Base-by-base conservation (phyloP, 148 eudicot species). In the Vaccinium corymbosum region DNA sequence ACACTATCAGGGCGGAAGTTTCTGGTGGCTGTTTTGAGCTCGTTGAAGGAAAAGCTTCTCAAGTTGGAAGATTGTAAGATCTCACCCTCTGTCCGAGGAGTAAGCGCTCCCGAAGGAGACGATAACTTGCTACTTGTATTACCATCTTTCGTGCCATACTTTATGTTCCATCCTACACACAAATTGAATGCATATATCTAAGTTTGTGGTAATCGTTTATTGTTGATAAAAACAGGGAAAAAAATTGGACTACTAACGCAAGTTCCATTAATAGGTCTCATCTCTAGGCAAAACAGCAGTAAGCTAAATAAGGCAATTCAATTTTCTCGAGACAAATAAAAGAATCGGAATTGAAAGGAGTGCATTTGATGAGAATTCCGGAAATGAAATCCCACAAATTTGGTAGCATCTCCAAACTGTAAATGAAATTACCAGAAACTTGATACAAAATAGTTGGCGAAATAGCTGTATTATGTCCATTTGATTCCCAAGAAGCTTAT, bases 1-100 rank as follows among this genome's bases (percentile, higher is more conserved):
- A 94, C 87, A 82, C 95, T 95, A 88, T 94, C 98, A 9, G 98
- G 98, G 3, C 97, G 91, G 80, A 95, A 95, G 82, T 92, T 91
- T 79, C 94, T 86, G 17, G 98, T 95, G 57, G 97, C 92, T 27
- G 73, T 83, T 64, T 70, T 87, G 12, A 95, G 92, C 59, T 92
- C 97, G 72, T 84, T 85, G 80, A 87, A 94, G 12, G 85, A 29
- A 80, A 95, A 95, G 75, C 82, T 88, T 88, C 88, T 92, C 89
- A 95, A 80, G 66, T 90, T 92, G 12, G 93, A 84, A 2, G 94
- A 92, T 57, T 87, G 82, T 87, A 94, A 84, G 42, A 95, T 95
- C 72, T 95, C 98, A 0, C 86, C 91, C 84, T 94, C 97, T 55
- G 90, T 85, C 51, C 87, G 84, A 38, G 87, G 90, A 56, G 89